A percentile compares a stretch with the other conserved stretches of the same genome.
These are phyloP conservation scores for Pleurotus tuber-regium DNA, from an alignment of 768 basidiomycete species.

Conservation along the genomic window DNA sequence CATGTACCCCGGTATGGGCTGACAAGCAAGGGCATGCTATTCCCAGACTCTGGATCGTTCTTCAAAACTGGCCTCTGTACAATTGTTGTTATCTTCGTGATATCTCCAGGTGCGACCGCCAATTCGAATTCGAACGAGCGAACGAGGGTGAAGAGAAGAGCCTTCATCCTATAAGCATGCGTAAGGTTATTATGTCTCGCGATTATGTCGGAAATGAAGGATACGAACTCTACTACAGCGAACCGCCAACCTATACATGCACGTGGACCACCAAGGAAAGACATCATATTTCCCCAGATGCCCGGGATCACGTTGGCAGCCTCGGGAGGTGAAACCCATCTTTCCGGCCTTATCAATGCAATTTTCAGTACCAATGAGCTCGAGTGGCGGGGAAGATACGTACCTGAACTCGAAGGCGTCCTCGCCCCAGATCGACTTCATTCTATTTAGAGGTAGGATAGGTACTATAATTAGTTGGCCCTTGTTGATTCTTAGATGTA, in stretches of 20 bases:
- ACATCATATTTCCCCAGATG: slow-evolving; percentile 56
- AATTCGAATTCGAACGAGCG: slow-evolving; percentile 51
- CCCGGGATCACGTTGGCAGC: slow-evolving; percentile 48
- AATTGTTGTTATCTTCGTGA: slow-evolving; percentile 1
- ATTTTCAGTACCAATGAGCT: slow-evolving; percentile 16
- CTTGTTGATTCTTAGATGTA: slow-evolving; percentile 32
- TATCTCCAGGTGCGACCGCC: slow-evolving; percentile 33
- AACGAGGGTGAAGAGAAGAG: slow-evolving; percentile 36
- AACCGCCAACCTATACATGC: slow-evolving; percentile 71
- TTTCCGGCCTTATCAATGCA: slow-evolving; percentile 52
- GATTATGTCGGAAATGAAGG: neutral
- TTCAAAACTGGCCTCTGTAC: slow-evolving; percentile 4
- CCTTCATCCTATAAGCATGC: slow-evolving; percentile 30
- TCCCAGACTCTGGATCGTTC: neutral
- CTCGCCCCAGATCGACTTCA: slow-evolving; percentile 56
- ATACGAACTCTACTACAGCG: slow-evolving; percentile 53
- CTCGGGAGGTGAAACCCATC: slow-evolving; percentile 53
- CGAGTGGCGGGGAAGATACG: slow-evolving; percentile 16
- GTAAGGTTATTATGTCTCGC: neutral
- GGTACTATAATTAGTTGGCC: slow-evolving; percentile 48
- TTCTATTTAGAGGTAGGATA: slow-evolving; percentile 50
- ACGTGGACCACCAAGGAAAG: slow-evolving; percentile 63
- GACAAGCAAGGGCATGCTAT: slow-evolving; percentile 6
- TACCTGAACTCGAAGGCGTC: slow-evolving; percentile 64
- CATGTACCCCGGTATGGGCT: neutral